Evolutionary conservation across 1,284 basidiomycete genomes (phyloP).

Genomic region (Hypsizygus ulmarius): DNA sequence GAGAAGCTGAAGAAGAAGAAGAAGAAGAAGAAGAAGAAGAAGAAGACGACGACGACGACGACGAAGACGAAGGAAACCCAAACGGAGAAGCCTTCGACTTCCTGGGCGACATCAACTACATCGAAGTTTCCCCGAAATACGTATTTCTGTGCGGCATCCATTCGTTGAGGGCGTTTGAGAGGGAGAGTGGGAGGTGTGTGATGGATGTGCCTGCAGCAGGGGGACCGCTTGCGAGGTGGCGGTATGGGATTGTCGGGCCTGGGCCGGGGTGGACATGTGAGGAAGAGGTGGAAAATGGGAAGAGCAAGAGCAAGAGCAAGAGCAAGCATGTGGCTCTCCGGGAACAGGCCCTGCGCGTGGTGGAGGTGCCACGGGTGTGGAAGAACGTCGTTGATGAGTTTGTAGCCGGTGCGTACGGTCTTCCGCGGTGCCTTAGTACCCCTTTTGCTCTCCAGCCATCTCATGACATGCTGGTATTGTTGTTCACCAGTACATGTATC

Average conservation of each 20-base stretch:
- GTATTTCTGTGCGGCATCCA: constrained; percentile 56
- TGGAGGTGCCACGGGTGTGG: constrained; percentile 1
- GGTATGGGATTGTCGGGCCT: constrained; percentile 22
- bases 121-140: constrained; percentile 60
- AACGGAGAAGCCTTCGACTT: constrained; percentile 26
- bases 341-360: constrained; percentile 2
- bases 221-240: constrained; percentile 30
- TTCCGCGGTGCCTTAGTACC: too few species aligned
- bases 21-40: constrained; percentile 5
- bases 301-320: too few species aligned
- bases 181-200: constrained; percentile 43
- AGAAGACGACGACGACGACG: constrained; percentile 1
- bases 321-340: constrained; percentile 12
- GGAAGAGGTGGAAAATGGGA: too few species aligned
- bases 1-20: constrained; percentile 2
- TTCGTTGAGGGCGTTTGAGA: constrained; percentile 51
- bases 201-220: constrained; percentile 38
- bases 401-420: constrained; percentile 28
- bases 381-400: constrained; percentile 25
- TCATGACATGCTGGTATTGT: too few species aligned
- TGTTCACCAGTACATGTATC: constrained; percentile 57
- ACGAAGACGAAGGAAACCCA: constrained; percentile 3
- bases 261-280: constrained; percentile 3
- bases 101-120: constrained; percentile 54
- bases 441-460: too few species aligned